Conservation (phyloP, 2,329 filamentous ascomycete genomes). For the Hymenotorrendiella dingleyae region DNA sequence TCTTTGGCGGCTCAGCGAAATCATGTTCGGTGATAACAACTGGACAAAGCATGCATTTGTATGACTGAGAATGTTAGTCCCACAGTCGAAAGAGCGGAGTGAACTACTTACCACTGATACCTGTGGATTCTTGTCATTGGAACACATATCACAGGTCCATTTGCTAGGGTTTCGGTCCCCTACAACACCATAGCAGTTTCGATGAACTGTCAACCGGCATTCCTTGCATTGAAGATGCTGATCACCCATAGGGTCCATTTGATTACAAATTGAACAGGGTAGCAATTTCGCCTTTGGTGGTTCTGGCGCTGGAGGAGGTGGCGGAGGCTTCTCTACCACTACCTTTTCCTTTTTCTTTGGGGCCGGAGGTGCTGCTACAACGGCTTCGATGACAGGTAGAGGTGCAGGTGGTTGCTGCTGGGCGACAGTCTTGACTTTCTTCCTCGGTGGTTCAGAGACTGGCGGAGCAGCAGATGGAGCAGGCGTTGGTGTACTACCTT, state of each 20-base stretch:
- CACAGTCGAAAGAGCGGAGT: constrained; percentile 12
- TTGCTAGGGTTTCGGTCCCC: constrained; percentile 66
- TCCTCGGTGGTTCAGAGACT: constrained; percentile 51
- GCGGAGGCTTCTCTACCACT: constrained; percentile 52
- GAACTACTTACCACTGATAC: constrained; percentile 71
- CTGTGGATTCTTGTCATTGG: constrained; percentile 86
- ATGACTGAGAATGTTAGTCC: constrained; percentile 49
- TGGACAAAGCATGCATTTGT: constrained; percentile 89
- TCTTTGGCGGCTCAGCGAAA: constrained; percentile 75
- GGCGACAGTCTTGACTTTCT: constrained; percentile 53
- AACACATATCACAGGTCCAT: constrained; percentile 95
- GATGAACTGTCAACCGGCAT: constrained; percentile 87
- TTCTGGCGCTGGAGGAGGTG: constrained; percentile 63
- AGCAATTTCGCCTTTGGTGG: constrained; percentile 72
- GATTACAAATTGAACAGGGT: constrained; percentile 79
- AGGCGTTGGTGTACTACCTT: constrained; percentile 23
- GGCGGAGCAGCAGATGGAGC: constrained; percentile 21
- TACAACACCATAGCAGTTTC: constrained; percentile 81
- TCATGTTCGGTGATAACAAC: constrained; percentile 76
- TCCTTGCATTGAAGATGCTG: constrained; percentile 75
- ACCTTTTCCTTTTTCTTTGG: constrained; percentile 43
- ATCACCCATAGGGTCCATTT: constrained; percentile 65
- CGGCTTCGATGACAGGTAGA: constrained; percentile 23
- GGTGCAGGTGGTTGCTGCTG: constrained; percentile 45
- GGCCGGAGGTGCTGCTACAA: constrained; percentile 12